These are phyloP conservation scores for Phytophthora pini DNA, from an alignment of 352 stramenopile species.

Conservation along the genomic window DNA sequence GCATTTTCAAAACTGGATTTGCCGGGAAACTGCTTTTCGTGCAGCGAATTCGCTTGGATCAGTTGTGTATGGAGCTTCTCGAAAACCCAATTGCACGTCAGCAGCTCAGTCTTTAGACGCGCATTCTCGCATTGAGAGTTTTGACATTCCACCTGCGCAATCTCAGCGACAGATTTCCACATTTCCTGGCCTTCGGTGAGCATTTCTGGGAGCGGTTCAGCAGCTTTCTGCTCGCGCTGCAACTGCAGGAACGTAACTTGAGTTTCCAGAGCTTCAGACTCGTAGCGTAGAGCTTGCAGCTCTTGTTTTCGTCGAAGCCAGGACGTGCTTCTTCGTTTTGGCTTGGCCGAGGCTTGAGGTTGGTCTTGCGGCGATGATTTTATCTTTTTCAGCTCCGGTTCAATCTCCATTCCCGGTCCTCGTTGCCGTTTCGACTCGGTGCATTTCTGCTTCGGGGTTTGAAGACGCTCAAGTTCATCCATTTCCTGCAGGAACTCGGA, in stretches of 20 bases:
- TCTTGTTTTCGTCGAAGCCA: slow-evolving; percentile 42
- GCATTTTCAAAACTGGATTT: slow-evolving; percentile 3
- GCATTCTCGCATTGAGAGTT: slow-evolving; percentile 9
- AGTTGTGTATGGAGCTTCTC: slow-evolving; percentile 14
- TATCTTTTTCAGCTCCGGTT: slow-evolving; percentile 11
- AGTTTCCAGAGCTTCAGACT: slow-evolving; percentile 16
- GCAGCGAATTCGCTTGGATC: neutral
- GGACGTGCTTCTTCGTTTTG: slow-evolving; percentile 26
- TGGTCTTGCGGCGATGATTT: neutral
- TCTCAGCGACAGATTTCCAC: slow-evolving; percentile 22
- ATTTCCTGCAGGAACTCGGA: slow-evolving; percentile 30
- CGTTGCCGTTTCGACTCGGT: slow-evolving; percentile 3
- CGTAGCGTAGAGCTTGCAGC: slow-evolving; percentile 15
- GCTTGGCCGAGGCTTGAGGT: neutral
- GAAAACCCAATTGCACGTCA: neutral
- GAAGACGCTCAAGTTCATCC: slow-evolving; percentile 25
- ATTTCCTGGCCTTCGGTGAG: slow-evolving; percentile 7
- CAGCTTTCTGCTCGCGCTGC: neutral
- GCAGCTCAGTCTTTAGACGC: slow-evolving; percentile 18
- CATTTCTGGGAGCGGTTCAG: neutral
- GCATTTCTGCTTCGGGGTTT: neutral
- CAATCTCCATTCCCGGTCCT: neutral
- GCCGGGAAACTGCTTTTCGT: neutral
- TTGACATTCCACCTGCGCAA: slow-evolving; percentile 9
- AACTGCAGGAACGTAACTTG: slow-evolving; percentile 13